These are phyloP conservation scores for Tilletia caries DNA, from an alignment of 1,284 basidiomycete genomes.

Conservation along the genomic window DNA sequence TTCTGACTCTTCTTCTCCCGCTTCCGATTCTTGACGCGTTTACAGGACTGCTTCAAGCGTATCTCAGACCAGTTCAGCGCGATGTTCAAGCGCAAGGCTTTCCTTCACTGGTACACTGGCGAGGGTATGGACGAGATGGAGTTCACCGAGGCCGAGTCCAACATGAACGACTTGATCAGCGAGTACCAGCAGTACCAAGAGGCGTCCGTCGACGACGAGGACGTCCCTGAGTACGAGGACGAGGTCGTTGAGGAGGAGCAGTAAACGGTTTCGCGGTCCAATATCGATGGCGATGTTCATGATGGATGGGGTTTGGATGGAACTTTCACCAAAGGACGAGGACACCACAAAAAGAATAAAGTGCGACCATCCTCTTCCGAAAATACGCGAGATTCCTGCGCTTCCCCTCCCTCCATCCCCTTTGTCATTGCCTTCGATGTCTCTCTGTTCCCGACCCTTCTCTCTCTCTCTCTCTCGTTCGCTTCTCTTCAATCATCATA, in stretches of 20 bases:
- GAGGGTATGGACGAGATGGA: constrained; percentile 56
- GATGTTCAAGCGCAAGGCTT: constrained; percentile 55
- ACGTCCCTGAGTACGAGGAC: constrained; percentile 16
- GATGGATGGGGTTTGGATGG: too few species aligned
- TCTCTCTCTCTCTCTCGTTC: too few species aligned
- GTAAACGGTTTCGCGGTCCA: not conserved
- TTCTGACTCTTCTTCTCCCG: too few species aligned
- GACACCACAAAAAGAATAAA: too few species aligned
- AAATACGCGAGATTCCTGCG: too few species aligned
- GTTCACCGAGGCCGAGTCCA: constrained; percentile 55
- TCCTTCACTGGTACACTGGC: constrained; percentile 56
- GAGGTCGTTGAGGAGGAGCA: constrained; percentile 7
- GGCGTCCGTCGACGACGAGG: constrained; percentile 30
- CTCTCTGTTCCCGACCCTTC: too few species aligned
- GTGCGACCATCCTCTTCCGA: too few species aligned
- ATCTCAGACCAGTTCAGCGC: constrained; percentile 53
- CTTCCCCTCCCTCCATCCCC: too few species aligned
- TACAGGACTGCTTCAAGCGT: constrained; percentile 57
- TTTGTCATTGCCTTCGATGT: too few species aligned
- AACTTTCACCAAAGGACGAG: too few species aligned
- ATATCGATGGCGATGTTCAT: not conserved
- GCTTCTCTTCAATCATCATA: too few species aligned
- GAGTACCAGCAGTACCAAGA: constrained; percentile 55
- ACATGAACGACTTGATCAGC: constrained; percentile 53
- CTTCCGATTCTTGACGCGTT: not conserved